Percentiles rank a stretch among this genome's conserved stretches.
Conservation (phyloP, 2,329 filamentous ascomycete species). For the Sclerotinia borealis region DNA sequence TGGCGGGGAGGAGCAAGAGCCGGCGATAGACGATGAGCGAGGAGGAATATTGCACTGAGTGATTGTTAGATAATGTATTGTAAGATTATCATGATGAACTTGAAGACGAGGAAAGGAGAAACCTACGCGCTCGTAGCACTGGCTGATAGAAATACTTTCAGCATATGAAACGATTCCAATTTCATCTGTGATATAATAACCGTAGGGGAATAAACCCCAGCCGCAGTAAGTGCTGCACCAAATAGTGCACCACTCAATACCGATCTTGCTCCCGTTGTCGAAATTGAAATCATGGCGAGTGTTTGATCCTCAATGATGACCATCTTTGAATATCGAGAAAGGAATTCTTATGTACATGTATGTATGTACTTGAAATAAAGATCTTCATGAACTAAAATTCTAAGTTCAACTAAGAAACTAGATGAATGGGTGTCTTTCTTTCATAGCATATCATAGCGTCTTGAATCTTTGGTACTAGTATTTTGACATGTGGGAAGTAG, state of each 20-base stretch:
- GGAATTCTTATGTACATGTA: not conserved
- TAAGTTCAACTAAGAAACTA: not conserved
- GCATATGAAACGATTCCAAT: conserved; percentile 58
- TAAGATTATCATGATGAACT: too few species aligned
- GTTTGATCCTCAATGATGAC: not conserved
- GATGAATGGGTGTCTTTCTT: not conserved
- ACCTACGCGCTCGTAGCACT: conserved; percentile 56
- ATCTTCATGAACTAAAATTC: conserved; percentile 1
- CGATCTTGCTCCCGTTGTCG: conserved; percentile 2
- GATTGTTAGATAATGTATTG: not conserved
- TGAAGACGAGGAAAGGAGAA: too few species aligned
- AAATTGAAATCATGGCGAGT: conserved; percentile 7
- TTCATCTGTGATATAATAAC: conserved; percentile 57
- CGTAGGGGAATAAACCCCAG: conserved; percentile 54
- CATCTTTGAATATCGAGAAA: not conserved
- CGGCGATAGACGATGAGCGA: conserved; percentile 20
- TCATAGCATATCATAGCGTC: too few species aligned
- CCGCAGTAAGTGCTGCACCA: conserved; percentile 53
- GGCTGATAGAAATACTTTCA: conserved; percentile 57
- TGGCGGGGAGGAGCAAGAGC: conserved; percentile 3
- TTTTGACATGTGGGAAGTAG: not conserved
- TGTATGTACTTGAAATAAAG: not conserved
- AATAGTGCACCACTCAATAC: conserved; percentile 46
- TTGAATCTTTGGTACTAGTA: not conserved
- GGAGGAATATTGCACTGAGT: conserved; percentile 35